Evolutionary conservation across 805 yeast species (phyloP).

Genomic region (Schizosaccharomyces pombe): DNA sequence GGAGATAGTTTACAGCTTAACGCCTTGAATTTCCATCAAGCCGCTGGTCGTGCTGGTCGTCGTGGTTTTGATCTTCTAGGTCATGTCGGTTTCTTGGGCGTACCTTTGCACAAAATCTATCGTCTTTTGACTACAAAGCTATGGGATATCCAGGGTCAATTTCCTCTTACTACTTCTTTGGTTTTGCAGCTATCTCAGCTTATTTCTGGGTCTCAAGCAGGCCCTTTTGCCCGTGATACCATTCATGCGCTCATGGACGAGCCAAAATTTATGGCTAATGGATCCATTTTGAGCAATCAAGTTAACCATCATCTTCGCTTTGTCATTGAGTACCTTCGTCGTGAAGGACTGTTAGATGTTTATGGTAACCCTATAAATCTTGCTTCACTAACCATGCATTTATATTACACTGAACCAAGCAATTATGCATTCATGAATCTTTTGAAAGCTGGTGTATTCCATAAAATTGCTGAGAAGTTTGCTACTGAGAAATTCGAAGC

Average conservation of each 20-base stretch:
- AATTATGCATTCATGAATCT: not conserved
- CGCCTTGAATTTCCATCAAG: constrained; percentile 3
- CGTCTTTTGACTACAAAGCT: constrained; percentile 1
- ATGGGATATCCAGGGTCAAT: constrained; percentile 3
- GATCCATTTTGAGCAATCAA: not conserved
- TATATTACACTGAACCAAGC: constrained; percentile 1
- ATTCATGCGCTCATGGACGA: not conserved
- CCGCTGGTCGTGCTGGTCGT: constrained; percentile 5
- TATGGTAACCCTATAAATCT: not conserved
- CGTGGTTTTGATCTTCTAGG: constrained; percentile 5
- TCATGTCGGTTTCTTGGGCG: constrained; percentile 3
- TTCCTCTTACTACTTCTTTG: not conserved
- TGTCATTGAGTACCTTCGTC: not conserved
- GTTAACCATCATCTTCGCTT: constrained; percentile 2
- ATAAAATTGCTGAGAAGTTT: not conserved
- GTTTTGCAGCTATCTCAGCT: not conserved
- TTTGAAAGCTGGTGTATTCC: constrained; percentile 2
- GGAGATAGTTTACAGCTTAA: constrained; percentile 1
- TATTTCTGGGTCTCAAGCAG: not conserved
- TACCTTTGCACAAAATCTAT: not conserved
- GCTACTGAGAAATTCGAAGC: not conserved
- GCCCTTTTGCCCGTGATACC: not conserved
- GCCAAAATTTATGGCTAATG: not conserved
- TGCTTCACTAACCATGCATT: not conserved
- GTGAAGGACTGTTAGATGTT: constrained; percentile 1